Evolutionary conservation across 192 early-diverging fungal species (phyloP).

Genomic region (Thoreauomyces humboldtii): DNA sequence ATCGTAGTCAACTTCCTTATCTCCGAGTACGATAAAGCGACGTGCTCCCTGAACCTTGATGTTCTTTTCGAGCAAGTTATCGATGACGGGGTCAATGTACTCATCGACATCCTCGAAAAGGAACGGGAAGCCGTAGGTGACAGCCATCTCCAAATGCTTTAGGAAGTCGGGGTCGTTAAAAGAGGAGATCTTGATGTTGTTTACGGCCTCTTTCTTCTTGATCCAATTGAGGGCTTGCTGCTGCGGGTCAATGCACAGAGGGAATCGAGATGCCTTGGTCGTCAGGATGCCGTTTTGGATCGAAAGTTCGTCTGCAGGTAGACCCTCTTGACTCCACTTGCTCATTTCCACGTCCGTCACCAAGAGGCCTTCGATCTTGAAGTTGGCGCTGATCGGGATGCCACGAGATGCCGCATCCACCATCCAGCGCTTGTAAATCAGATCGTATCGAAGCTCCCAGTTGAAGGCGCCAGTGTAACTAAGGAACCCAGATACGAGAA

Average conservation of each 20-base stretch:
- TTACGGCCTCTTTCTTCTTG: conserved; percentile 51
- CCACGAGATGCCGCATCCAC: conserved; percentile 40
- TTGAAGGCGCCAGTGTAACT: conserved; percentile 65
- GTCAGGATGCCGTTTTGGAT: conserved; percentile 64
- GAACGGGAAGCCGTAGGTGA: conserved; percentile 64
- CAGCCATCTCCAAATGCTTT: conserved; percentile 63
- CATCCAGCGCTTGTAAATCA: conserved; percentile 59
- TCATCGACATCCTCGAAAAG: conserved; percentile 65
- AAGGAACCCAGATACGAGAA: conserved; percentile 58
- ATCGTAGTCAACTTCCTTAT: conserved; percentile 65
- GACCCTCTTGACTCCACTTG: conserved; percentile 58
- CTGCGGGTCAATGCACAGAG: conserved; percentile 64
- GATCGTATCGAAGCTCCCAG: conserved; percentile 59
- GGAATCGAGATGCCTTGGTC: conserved; percentile 58
- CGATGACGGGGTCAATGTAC: conserved; percentile 65
- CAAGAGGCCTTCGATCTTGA: conserved; percentile 51
- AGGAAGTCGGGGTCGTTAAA: conserved; percentile 63
- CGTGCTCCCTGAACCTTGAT: conserved; percentile 46
- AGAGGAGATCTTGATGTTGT: conserved; percentile 57
- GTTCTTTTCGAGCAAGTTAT: conserved; percentile 64
- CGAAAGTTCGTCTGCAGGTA: conserved; percentile 61
- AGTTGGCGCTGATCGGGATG: conserved; percentile 47
- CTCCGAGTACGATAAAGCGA: conserved; percentile 58
- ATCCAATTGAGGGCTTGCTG: conserved; percentile 64
- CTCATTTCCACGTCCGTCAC: conserved; percentile 59